These are phyloP conservation scores for Beta lomatogona DNA, from an alignment of 179 eudicot species.

Conservation along the genomic window DNA sequence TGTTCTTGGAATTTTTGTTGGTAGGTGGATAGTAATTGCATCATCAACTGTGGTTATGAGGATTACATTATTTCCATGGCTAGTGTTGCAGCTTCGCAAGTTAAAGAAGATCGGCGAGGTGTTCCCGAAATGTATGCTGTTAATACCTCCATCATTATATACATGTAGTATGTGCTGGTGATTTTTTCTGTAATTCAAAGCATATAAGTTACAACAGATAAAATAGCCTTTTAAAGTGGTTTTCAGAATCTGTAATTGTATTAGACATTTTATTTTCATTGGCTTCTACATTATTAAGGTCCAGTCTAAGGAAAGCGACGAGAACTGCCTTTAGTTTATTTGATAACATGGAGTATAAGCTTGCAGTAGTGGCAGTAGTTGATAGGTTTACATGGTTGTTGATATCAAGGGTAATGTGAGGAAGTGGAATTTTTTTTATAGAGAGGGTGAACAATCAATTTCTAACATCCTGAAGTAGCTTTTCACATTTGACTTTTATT, in stretches of 20 bases:
- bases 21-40: slow-evolving; percentile 71
- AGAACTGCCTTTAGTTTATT: not conserved
- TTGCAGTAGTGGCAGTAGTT: not conserved
- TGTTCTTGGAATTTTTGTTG: not conserved
- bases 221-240: not conserved
- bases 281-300: not conserved
- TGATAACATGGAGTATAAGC: not conserved
- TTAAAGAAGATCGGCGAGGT: slow-evolving; percentile 51
- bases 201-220: not conserved
- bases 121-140: slow-evolving; percentile 70
- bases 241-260: not conserved
- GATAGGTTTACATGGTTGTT: not conserved
- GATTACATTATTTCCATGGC: slow-evolving; percentile 56
- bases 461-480: not conserved
- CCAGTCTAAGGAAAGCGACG: not conserved
- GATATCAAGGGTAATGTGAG: not conserved
- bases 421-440: not conserved
- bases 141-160: not conserved
- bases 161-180: not conserved
- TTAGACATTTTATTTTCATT: not conserved
- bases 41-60: slow-evolving; percentile 73
- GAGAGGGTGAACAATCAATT: not conserved
- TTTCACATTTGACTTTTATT: no score
- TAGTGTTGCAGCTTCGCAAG: slow-evolving; percentile 68
- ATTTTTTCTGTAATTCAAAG: not conserved